Evolutionary conservation across 73 alveolate genomes (phyloP).

Genomic region (Tetrahymena elliotti): DNA sequence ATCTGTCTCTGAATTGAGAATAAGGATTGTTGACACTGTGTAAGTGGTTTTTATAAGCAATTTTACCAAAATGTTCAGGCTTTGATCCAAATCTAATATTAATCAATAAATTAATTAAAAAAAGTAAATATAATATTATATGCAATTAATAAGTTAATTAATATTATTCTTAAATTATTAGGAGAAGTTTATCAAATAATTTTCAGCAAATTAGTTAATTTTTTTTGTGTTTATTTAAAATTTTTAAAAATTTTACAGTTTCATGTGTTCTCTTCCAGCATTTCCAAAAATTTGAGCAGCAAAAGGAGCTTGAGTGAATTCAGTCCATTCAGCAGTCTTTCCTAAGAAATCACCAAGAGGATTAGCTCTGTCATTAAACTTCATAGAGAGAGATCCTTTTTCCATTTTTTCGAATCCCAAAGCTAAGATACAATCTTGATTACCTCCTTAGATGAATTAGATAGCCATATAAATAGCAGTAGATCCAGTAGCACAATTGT

Average conservation of each 20-base stretch:
- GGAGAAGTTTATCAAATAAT: not conserved
- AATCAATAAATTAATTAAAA: not conserved
- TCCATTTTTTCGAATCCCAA: constrained; percentile 83
- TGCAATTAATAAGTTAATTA: too few relatives aligned
- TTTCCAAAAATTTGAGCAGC: constrained; percentile 79
- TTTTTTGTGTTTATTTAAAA: too few relatives aligned
- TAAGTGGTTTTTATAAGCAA: constrained; percentile 75
- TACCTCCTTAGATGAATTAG: constrained; percentile 50
- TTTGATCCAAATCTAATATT: constrained; percentile 56
- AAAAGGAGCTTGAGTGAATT: constrained; percentile 58
- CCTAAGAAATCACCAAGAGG: constrained; percentile 58
- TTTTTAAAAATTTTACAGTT: too few relatives aligned
- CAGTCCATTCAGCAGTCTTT: constrained; percentile 44
- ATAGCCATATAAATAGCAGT: constrained; percentile 64
- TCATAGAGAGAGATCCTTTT: constrained; percentile 57
- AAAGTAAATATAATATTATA: not conserved
- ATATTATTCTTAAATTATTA: too few relatives aligned
- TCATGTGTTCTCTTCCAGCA: constrained; percentile 84
- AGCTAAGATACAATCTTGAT: constrained; percentile 67
- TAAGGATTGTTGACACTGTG: constrained; percentile 79
- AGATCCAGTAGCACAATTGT: constrained; percentile 84
- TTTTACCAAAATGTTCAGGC: constrained; percentile 69
- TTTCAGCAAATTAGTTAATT: not conserved
- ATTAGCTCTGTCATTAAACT: constrained; percentile 62
- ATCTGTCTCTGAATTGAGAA: constrained; percentile 68